Evolutionary conservation across 225 moss, liverwort and hornwort species (phyloP), one percentile per base, ranked within the genome.

Genomic region (Marchantia paleacea): DNA sequence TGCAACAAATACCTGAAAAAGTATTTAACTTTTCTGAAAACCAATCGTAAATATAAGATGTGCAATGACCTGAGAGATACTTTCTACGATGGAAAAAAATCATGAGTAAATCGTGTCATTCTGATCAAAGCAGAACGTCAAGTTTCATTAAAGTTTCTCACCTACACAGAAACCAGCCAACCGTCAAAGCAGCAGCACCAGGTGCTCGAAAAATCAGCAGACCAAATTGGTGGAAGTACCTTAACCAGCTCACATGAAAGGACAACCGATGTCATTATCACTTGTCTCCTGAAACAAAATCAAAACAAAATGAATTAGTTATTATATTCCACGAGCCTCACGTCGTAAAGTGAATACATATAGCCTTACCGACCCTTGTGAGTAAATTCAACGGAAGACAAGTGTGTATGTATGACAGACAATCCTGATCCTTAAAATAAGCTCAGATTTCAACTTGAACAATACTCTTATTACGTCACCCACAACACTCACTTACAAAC

Each of bases 201-300:
- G 8, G 49, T 72, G 31, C 20, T 49, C 18, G 16, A 26, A 74
- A 54, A 6, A 52, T 5, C 52, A 52, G 82, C 79, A 85, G 85
- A 83, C 85, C 85, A 79, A 80, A 89, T 49, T 83, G 85, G 75
- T 88, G 79, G 81, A 88, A 85, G 82, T 92, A 91, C 92, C 90
- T 96, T 96, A 79, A 93, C 88, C 69, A 93, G 72, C 86, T 96
- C 96, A 79, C 94, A 93, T 75, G 90, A 84, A 83, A 94, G 92
- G 31, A 96, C 96, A 48, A 92, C 91, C 76, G 94, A 88, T 85
- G 96, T 93, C 92, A 92, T 91, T 54, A 93, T 94, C 89, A 96
- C 94, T 79, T 85, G 85, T 83, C 84, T 93, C 88, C 92, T 92
- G 89, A 65, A 1, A 28, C 25, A 39, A 31, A 48, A 14, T 19